A percentile compares a stretch with the other conserved stretches of the same genome.
Evolutionary conservation across 192 early-diverging fungal genomes (phyloP).

Genomic region (Backusella australiensis): DNA sequence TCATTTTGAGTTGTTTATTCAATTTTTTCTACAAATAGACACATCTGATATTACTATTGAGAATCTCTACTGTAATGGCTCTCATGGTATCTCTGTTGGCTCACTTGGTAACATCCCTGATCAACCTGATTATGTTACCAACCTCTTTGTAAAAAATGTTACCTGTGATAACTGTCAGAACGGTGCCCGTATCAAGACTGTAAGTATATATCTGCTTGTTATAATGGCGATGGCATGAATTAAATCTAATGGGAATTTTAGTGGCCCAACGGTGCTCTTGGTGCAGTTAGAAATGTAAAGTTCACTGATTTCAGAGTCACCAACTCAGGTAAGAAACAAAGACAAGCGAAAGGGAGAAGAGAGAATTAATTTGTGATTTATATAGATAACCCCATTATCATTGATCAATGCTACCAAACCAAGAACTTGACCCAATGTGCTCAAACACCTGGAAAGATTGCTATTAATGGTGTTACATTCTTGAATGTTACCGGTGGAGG

Average conservation of each 20-base stretch:
- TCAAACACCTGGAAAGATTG: neutral
- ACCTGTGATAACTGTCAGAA: conserved; percentile 5
- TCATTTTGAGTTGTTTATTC: neutral
- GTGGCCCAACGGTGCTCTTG: neutral
- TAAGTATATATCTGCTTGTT: neutral
- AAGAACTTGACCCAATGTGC: neutral
- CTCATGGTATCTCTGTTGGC: neutral
- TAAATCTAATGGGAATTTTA: neutral
- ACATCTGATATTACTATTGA: neutral
- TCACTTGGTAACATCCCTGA: neutral
- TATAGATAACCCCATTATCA: neutral
- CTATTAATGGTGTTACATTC: neutral
- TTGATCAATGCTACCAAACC: neutral
- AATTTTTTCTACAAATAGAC: neutral
- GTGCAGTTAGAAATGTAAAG: neutral
- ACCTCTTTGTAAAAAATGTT: neutral
- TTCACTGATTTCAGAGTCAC: conserved; percentile 6
- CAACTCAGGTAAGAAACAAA: neutral
- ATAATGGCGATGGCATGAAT: neutral
- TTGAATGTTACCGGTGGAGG: neutral
- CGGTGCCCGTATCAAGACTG: conserved; percentile 4
- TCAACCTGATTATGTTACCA: neutral
- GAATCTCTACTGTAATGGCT: neutral
- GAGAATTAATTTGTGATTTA: neutral
- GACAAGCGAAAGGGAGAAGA: neutral